These are phyloP conservation scores for Tylopilus sp. DNA, from an alignment of 1,284 basidiomycete genomes.

Conservation along the genomic window DNA sequence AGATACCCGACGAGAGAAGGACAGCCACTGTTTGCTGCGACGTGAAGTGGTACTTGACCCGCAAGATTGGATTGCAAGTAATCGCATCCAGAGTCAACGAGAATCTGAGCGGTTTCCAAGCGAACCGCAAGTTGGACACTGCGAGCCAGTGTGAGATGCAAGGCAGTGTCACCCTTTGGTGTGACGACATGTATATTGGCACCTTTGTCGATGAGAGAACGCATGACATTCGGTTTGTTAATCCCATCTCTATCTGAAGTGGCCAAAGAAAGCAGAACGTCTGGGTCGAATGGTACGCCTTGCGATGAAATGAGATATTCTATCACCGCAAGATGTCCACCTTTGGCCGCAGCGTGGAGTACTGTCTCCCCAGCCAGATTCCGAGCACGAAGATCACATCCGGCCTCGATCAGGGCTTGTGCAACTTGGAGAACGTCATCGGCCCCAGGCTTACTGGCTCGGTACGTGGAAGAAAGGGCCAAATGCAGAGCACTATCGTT, in stretches of 20 bases:
- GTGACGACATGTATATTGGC: slow-evolving; percentile 1
- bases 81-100: slow-evolving; percentile 8
- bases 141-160: slow-evolving; percentile 8
- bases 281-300: neutral
- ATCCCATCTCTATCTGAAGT: neutral
- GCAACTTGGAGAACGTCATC: neutral
- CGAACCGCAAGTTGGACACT: neutral
- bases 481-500: slow-evolving; percentile 9
- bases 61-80: slow-evolving; percentile 1
- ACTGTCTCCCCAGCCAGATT: neutral
- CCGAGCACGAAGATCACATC: slow-evolving; percentile 2
- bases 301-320: slow-evolving; percentile 11
- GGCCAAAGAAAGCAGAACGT: slow-evolving; percentile 10
- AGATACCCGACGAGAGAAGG: slow-evolving; percentile 9
- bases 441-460: neutral
- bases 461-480: slow-evolving; percentile 6
- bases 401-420: slow-evolving; percentile 1
- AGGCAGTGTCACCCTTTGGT: slow-evolving; percentile 3
- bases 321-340: slow-evolving; percentile 1
- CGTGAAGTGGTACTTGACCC: slow-evolving; percentile 11
- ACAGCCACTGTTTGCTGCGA: slow-evolving; percentile 9
- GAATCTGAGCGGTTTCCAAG: slow-evolving; percentile 5
- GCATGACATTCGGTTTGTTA: slow-evolving; percentile 1
- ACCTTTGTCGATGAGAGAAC: slow-evolving; percentile 11
- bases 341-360: slow-evolving; percentile 7